Evolutionary conservation across 257 asterid species (phyloP).

Genomic region (Nicotiana paniculata): DNA sequence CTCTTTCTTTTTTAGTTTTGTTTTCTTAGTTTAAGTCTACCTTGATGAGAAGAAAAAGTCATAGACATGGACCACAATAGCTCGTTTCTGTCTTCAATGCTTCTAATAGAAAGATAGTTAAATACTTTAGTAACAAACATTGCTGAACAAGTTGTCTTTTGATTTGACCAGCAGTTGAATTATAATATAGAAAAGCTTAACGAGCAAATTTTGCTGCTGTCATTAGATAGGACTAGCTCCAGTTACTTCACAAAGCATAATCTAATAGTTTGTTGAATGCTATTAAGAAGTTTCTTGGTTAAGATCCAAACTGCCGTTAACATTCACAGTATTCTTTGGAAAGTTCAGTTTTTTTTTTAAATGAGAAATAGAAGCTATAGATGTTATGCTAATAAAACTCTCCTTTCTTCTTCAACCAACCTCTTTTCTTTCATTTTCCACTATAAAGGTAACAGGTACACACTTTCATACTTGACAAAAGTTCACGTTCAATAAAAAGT

Average conservation of each 20-base stretch:
- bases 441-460: neutral
- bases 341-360: no score
- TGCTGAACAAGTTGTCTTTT: neutral
- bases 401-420: neutral
- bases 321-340: neutral
- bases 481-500: neutral
- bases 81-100: neutral
- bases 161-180: neutral
- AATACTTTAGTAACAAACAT: neutral
- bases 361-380: no score
- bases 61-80: neutral
- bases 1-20: neutral
- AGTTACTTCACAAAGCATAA: neutral
- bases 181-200: neutral
- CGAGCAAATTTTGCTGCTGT: neutral
- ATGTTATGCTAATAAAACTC: neutral
- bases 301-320: neutral
- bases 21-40: neutral
- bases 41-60: neutral
- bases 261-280: neutral
- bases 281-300: neutral
- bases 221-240: neutral
- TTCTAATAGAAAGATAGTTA: neutral
- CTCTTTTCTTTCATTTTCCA: neutral
- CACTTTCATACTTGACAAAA: neutral